Percentiles rank a stretch among this genome's conserved stretches.
Evolutionary conservation across 805 yeast species (phyloP).

Genomic region (Wickerhamiella domercqiae): DNA sequence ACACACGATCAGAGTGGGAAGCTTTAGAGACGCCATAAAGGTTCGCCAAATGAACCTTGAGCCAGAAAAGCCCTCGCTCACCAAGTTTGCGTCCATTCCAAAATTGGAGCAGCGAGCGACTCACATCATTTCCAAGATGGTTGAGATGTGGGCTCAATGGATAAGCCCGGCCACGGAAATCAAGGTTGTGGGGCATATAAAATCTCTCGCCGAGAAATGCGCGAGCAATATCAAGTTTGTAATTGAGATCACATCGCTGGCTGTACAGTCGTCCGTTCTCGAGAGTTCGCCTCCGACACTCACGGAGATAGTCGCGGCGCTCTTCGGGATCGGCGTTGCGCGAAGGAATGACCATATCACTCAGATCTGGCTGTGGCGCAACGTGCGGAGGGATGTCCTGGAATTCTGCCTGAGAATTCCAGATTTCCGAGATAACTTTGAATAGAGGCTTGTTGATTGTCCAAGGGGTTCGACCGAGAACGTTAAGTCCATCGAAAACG

Average conservation of each 20-base stretch:
- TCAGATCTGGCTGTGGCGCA: conserved; percentile 24
- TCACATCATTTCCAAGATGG: conserved; percentile 46
- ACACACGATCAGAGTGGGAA: conserved; percentile 35
- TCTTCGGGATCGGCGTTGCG: conserved; percentile 56
- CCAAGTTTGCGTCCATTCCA: conserved; percentile 47
- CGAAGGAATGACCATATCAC: conserved; percentile 44
- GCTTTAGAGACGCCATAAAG: conserved; percentile 42
- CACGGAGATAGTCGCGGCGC: conserved; percentile 50
- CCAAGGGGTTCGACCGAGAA: conserved; percentile 82
- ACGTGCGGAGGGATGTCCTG: conserved; percentile 52
- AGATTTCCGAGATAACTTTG: conserved; percentile 52
- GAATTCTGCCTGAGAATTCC: conserved; percentile 75
- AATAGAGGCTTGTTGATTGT: conserved; percentile 65
- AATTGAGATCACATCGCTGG: conserved; percentile 83
- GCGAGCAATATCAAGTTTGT: conserved; percentile 87
- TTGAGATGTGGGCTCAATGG: conserved; percentile 50
- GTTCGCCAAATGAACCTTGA: conserved; percentile 48
- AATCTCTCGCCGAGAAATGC: conserved; percentile 58
- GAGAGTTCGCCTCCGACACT: conserved; percentile 40
- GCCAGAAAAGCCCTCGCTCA: conserved; percentile 38
- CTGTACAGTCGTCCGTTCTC: conserved; percentile 60
- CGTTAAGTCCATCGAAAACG: conserved; percentile 71
- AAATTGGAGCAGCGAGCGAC: conserved; percentile 41
- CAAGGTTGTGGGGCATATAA: conserved; percentile 49
- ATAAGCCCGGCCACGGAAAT: conserved; percentile 51